Percentiles rank a stretch among this genome's conserved stretches.
Conservation (phyloP, 2,329 filamentous ascomycete genomes). For the Aspergillus sp. region DNA sequence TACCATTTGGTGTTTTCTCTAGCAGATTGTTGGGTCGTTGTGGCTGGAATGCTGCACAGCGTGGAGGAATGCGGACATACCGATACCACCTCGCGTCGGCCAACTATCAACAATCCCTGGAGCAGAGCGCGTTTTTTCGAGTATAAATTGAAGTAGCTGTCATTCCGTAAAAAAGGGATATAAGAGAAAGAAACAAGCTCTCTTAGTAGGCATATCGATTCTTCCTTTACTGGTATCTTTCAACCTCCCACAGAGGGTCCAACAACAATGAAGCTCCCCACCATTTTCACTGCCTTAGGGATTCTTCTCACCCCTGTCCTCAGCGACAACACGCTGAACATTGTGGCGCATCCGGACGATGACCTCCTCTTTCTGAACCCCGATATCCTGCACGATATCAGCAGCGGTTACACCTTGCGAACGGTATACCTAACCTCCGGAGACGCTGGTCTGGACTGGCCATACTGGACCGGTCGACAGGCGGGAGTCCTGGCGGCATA, state of each 20-base stretch:
- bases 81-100: too few species aligned
- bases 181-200: too few species aligned
- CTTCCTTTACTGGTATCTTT: neutral
- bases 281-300: neutral
- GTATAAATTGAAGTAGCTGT: too few species aligned
- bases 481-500: slow-evolving; percentile 2
- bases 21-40: neutral
- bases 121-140: too few species aligned
- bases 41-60: too few species aligned
- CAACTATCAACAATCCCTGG: too few species aligned
- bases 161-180: too few species aligned
- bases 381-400: slow-evolving; percentile 7
- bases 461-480: slow-evolving; percentile 9
- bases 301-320: neutral
- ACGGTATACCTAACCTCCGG: slow-evolving; percentile 14
- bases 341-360: slow-evolving; percentile 15
- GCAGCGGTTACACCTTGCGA: neutral
- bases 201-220: too few species aligned
- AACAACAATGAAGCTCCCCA: neutral
- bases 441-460: slow-evolving; percentile 5
- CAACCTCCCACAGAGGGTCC: too few species aligned
- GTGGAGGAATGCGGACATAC: too few species aligned
- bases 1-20: too few species aligned
- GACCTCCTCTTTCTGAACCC: slow-evolving; percentile 15
- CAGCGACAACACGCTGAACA: slow-evolving; percentile 10